Percentiles rank a stretch among this genome's conserved stretches.
Evolutionary conservation across 2,329 filamentous ascomycete genomes (phyloP).

Genomic region (Fusarium continuum): DNA sequence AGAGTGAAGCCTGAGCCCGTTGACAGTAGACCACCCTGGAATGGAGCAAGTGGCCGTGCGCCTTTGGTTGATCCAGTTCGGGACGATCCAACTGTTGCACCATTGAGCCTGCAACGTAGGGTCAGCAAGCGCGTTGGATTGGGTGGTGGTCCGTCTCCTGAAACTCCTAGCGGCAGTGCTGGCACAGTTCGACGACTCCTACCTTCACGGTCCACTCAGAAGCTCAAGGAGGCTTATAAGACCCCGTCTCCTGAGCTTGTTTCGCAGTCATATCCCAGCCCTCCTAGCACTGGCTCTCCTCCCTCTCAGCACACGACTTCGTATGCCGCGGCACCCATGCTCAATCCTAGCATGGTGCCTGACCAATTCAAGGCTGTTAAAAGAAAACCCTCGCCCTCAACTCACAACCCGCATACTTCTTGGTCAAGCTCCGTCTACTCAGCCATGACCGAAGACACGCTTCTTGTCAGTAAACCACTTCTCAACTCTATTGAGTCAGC

Average conservation of each 20-base stretch:
- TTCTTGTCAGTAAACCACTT: slow-evolving; percentile 20
- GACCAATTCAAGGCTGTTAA: slow-evolving; percentile 53
- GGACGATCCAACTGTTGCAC: slow-evolving; percentile 65
- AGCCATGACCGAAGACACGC: slow-evolving; percentile 39
- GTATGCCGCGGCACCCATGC: slow-evolving; percentile 31
- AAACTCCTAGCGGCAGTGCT: slow-evolving; percentile 46
- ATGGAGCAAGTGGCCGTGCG: slow-evolving; percentile 75
- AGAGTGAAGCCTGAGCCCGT: slow-evolving; percentile 51
- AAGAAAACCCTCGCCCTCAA: slow-evolving; percentile 55
- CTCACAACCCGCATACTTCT: slow-evolving; percentile 42
- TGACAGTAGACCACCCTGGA: slow-evolving; percentile 70
- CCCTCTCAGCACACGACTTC: slow-evolving; percentile 24
- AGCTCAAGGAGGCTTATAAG: slow-evolving; percentile 43
- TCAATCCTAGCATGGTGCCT: slow-evolving; percentile 37
- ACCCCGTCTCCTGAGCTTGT: slow-evolving; percentile 37
- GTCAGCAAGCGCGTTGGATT: slow-evolving; percentile 54
- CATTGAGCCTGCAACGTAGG: slow-evolving; percentile 65
- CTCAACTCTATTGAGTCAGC: slow-evolving; percentile 21
- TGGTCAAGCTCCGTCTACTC: slow-evolving; percentile 52
- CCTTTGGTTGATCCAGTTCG: slow-evolving; percentile 70
- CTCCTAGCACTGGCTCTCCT: slow-evolving; percentile 45
- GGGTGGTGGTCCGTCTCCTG: slow-evolving; percentile 46
- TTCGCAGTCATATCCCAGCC: slow-evolving; percentile 47
- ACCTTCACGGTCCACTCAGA: slow-evolving; percentile 48
- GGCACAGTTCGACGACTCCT: slow-evolving; percentile 50